A percentile compares a stretch with the other conserved stretches of the same genome.
These are phyloP conservation scores for Carpinus viminea DNA, from an alignment of 306 rosid genomes.

Conservation along the genomic window DNA sequence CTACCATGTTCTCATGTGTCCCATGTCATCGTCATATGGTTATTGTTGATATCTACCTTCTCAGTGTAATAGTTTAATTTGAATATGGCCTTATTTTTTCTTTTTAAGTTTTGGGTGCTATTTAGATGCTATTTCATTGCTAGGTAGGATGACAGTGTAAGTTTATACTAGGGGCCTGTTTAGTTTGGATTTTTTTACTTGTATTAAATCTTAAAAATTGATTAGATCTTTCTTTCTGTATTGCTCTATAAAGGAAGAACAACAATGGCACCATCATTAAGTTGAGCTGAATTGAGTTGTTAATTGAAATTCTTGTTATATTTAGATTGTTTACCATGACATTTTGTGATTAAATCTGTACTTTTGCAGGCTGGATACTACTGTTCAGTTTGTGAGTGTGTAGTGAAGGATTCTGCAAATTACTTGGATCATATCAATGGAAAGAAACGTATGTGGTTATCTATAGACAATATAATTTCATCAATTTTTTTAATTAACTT, in stretches of 20 bases:
- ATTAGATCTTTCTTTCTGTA: neutral
- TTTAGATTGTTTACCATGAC: constrained; percentile 11
- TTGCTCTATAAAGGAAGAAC: neutral
- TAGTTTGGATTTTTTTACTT: neutral
- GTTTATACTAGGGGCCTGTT: neutral
- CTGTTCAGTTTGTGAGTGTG: constrained; percentile 96
- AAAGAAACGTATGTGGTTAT: constrained; percentile 81
- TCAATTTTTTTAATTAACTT: neutral
- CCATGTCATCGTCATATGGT: neutral
- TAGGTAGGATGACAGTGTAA: neutral
- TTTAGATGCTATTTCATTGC: neutral
- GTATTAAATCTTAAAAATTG: neutral
- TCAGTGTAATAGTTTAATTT: neutral
- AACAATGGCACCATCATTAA: neutral
- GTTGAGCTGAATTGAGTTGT: neutral
- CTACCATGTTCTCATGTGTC: constrained; percentile 9
- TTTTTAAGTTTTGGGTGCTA: neutral
- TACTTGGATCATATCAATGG: constrained; percentile 99
- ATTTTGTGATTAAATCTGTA: constrained; percentile 12
- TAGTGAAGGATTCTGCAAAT: constrained; percentile 98
- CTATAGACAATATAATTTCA: constrained; percentile 7
- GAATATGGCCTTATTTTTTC: neutral
- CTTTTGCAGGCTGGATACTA: constrained; percentile 86
- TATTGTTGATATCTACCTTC: neutral
- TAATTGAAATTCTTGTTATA: neutral